Evolutionary conservation across 2,329 filamentous ascomycete species (phyloP).

Genomic region (Colletotrichum tabaci): DNA sequence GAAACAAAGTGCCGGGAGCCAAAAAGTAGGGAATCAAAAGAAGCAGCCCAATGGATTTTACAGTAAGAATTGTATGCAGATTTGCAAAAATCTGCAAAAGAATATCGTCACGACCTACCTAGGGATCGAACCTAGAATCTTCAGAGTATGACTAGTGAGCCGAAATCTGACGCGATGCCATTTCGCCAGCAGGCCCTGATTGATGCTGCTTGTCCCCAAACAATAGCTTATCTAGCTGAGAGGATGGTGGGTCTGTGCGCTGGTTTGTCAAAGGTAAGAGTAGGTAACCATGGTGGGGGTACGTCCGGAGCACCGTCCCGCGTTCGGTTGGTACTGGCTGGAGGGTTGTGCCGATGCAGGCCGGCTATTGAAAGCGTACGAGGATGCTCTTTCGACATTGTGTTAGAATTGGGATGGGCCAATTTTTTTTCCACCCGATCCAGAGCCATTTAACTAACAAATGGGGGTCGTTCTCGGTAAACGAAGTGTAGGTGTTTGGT

Average conservation of each 20-base stretch:
- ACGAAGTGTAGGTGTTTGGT: too few species aligned
- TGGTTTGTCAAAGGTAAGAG: too few species aligned
- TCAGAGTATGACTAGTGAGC: conserved; percentile 35
- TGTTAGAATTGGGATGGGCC: not conserved
- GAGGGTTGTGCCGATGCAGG: conserved; percentile 1
- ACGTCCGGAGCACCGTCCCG: conserved; percentile 2
- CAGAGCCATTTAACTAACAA: too few species aligned
- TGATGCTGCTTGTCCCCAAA: fast-evolving
- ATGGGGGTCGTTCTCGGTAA: too few species aligned
- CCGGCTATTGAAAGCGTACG: not conserved
- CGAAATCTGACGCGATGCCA: conserved; percentile 43
- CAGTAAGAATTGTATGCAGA: not conserved
- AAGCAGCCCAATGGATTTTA: too few species aligned
- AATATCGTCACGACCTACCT: conserved; percentile 21
- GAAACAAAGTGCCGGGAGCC: too few species aligned
- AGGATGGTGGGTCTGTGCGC: not conserved
- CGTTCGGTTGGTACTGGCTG: not conserved
- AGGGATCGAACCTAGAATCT: conserved; percentile 42
- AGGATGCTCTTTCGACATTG: not conserved
- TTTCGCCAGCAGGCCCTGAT: conserved; percentile 40
- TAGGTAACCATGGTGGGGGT: not conserved
- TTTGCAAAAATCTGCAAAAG: not conserved
- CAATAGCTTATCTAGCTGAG: fast-evolving
- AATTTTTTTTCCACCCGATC: too few species aligned
- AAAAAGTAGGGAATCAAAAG: too few species aligned